Conservation (phyloP, 441 rosid species). For the Arabidopsis hybrid region DNA sequence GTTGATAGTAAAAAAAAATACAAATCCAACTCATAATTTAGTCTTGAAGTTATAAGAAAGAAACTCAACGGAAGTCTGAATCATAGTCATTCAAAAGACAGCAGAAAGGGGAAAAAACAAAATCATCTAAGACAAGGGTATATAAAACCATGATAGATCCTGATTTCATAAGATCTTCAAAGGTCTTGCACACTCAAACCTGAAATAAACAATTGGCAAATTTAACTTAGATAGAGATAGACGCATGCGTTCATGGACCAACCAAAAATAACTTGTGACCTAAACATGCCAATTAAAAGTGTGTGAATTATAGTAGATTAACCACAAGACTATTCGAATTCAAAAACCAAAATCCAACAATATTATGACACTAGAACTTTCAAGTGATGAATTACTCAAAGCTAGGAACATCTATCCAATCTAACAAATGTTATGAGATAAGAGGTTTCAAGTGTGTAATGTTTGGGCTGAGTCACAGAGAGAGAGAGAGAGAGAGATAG, state of each 20-base stretch:
- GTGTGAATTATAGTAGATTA: background rate
- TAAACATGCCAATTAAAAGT: background rate
- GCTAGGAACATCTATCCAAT: background rate
- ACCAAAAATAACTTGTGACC: too few relatives aligned
- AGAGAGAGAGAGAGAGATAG: background rate
- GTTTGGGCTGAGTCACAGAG: background rate
- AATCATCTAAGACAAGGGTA: background rate
- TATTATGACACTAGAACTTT: background rate
- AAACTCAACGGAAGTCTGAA: slow-evolving; percentile 1
- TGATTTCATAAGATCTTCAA: slow-evolving; percentile 38
- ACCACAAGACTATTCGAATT: background rate
- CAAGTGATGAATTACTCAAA: background rate
- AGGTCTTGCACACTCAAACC: slow-evolving; percentile 79
- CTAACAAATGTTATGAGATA: background rate
- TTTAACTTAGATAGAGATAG: too few relatives aligned
- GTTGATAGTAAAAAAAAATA: slow-evolving; percentile 13
- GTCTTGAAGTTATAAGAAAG: background rate
- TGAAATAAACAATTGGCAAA: slow-evolving; percentile 26
- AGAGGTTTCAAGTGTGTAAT: background rate
- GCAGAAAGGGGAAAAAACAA: slow-evolving; percentile 1
- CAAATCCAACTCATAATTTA: slow-evolving; percentile 6
- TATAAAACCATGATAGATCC: slow-evolving; percentile 45
- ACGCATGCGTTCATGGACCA: too few relatives aligned
- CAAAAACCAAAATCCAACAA: background rate
- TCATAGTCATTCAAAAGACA: slow-evolving; percentile 15